Evolutionary conservation across 2,329 filamentous ascomycete genomes (phyloP).

Genomic region (Colletotrichum shisoi): DNA sequence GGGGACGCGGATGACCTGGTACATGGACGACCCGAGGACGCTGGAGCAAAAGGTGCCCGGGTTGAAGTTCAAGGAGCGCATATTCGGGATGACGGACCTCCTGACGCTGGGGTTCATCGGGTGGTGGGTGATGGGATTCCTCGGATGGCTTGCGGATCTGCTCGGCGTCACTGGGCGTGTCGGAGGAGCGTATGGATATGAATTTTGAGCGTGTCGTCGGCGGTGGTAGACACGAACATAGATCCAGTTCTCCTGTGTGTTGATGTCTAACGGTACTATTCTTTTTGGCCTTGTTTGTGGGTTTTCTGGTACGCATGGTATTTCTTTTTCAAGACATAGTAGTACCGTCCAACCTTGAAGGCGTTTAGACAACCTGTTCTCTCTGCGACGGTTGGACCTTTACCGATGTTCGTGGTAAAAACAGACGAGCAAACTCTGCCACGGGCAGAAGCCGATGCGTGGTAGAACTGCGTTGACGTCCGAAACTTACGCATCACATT

Average conservation of each 20-base stretch:
- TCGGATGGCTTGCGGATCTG: conserved; percentile 24
- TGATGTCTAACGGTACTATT: background rate
- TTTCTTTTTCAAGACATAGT: too few relatives aligned
- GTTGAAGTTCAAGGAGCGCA: conserved; percentile 20
- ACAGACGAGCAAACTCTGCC: background rate
- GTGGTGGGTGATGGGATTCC: conserved; percentile 12
- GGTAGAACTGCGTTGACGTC: too few relatives aligned
- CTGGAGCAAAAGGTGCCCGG: conserved; percentile 24
- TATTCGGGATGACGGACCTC: conserved; percentile 15
- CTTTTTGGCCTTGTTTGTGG: background rate
- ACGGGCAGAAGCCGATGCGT: background rate
- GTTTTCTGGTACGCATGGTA: background rate
- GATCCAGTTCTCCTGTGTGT: too few relatives aligned
- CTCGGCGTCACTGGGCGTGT: background rate
- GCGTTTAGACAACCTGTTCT: background rate
- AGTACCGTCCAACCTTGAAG: too few relatives aligned
- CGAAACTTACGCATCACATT: too few relatives aligned
- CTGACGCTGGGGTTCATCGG: conserved; percentile 14
- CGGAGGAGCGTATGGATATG: conserved; percentile 26
- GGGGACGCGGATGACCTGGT: conserved; percentile 25
- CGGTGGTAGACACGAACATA: background rate
- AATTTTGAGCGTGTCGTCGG: conserved; percentile 11
- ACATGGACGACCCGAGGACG: conserved; percentile 17
- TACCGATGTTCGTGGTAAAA: too few relatives aligned
- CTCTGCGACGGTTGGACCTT: too few relatives aligned